phyloP scores from a whole-genome alignment of 345 rosid species.

The Gossypium sturtianum region DNA sequence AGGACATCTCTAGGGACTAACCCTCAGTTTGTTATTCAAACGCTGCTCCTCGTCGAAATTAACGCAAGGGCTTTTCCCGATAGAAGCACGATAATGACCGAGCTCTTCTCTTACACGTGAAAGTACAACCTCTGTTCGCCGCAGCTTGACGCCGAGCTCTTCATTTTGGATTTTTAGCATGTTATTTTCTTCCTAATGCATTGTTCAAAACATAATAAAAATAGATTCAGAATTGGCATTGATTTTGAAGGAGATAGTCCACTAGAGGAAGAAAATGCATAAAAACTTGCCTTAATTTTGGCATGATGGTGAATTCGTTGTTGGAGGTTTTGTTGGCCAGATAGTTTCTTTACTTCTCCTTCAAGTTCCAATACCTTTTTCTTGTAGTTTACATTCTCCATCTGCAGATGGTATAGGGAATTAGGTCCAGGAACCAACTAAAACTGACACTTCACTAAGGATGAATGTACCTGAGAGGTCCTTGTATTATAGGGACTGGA shows the following conservation, averaged over 20 bases:
- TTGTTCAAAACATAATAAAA: background rate
- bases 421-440: background rate
- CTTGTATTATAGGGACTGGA: too few relatives aligned
- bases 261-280: background rate
- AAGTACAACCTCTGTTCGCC: conserved; percentile 44
- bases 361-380: conserved; percentile 64
- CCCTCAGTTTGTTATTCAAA: conserved; percentile 52
- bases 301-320: conserved; percentile 89
- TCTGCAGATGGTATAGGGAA: conserved; percentile 31
- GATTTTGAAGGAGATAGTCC: background rate
- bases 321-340: conserved; percentile 85
- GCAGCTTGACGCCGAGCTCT: conserved; percentile 60
- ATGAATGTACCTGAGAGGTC: too few relatives aligned
- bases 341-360: conserved; percentile 67
- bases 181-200: conserved; percentile 85
- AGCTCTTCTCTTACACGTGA: conserved; percentile 81
- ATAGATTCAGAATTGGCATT: background rate
- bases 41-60: conserved; percentile 54
- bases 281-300: conserved; percentile 72
- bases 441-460: background rate
- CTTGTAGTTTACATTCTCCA: conserved; percentile 61
- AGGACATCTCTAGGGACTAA: conserved; percentile 7
- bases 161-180: conserved; percentile 65
- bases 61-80: conserved; percentile 42
- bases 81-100: conserved; percentile 56